Percentiles rank a stretch among this genome's conserved stretches.
Conservation (phyloP, 345 rosid genomes). For the Salix purpurea region DNA sequence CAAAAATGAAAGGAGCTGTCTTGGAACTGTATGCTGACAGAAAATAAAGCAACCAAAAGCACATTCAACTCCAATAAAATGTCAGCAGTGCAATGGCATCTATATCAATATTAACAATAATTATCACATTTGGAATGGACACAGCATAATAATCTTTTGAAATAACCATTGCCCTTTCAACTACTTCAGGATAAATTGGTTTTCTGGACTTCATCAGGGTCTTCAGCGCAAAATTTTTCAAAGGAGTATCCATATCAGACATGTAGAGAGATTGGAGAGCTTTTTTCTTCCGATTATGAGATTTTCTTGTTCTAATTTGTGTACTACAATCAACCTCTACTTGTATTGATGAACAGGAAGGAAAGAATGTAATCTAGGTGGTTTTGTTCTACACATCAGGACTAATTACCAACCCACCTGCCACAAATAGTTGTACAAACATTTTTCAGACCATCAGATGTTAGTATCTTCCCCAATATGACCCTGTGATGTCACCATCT, state of each 20-base stretch:
- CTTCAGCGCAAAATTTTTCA: not conserved
- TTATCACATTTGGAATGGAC: not conserved
- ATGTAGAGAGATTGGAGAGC: not conserved
- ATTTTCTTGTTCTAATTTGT: not conserved
- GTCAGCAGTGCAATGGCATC: conserved; percentile 8
- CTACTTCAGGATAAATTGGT: not conserved
- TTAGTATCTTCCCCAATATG: conserved; percentile 87
- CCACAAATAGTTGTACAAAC: conserved; percentile 77
- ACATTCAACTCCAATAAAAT: conserved; percentile 14
- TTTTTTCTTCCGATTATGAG: not conserved
- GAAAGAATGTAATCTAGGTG: not conserved
- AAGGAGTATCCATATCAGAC: not conserved
- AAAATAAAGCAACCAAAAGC: conserved; percentile 13
- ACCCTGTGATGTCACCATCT: conserved; percentile 66
- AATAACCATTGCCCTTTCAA: not conserved
- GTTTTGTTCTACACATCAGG: conserved; percentile 29
- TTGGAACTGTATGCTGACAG: not conserved
- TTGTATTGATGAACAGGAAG: not conserved
- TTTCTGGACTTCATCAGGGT: not conserved
- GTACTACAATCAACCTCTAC: not conserved
- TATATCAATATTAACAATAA: not conserved
- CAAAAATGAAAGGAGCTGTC: conserved; percentile 3
- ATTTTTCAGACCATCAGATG: conserved; percentile 84
- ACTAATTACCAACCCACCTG: conserved; percentile 94
- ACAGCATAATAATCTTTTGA: not conserved